Base-by-base conservation (phyloP, 345 rosid genomes). In the Murraya koenigii region DNA sequence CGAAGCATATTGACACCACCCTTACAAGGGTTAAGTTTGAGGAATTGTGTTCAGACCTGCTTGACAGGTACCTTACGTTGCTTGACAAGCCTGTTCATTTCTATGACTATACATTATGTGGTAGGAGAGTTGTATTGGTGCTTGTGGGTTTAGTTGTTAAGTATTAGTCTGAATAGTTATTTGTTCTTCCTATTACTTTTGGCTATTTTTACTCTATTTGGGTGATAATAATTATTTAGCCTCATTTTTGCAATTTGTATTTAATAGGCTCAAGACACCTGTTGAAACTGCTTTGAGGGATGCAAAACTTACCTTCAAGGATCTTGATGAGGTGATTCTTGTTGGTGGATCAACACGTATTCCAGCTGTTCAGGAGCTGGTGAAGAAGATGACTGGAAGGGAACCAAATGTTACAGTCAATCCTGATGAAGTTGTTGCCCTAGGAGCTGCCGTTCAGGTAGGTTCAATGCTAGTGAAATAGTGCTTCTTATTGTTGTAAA, bases 361-460 rank as follows among this genome's bases (percentile, higher is more conserved):
- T 63, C 99, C 97, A 47, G 97, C 99, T 76, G 98, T 96, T 39
- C 98, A 94, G 83, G 95, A 88, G 81, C 92, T 96, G 28, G 98
- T 94, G 39, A 94, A 88, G 89, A 92, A 91, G 88, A 30, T 94
- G 84, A 96, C 97, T 4, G 95, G 97, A 65, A 96, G 92, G 82
- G 98, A 92, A 22, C 99, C 99, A 15, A 96, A 96, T 81, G 97
- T 96, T 78, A 90, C 98, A 0, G 99, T 96, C 23, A 96, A 96
- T 75, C 99, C 99, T 3, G 99, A 96, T 75, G 99, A 96, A 81
- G 99, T 96, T 79, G 99, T 96, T 72, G 99, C 99, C 64, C 81
- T 96, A 3, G 99, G 99, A 35, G 99, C 99, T 85, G 98, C 99
- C 23, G 99, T 96, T 56, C 99, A 96, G 98, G 99, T 95, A 22